A percentile compares a stretch with the other conserved stretches of the same genome.
These are phyloP conservation scores for Funneliformis caledonium DNA, from an alignment of 371 early-diverging fungal genomes.

Conservation along the genomic window DNA sequence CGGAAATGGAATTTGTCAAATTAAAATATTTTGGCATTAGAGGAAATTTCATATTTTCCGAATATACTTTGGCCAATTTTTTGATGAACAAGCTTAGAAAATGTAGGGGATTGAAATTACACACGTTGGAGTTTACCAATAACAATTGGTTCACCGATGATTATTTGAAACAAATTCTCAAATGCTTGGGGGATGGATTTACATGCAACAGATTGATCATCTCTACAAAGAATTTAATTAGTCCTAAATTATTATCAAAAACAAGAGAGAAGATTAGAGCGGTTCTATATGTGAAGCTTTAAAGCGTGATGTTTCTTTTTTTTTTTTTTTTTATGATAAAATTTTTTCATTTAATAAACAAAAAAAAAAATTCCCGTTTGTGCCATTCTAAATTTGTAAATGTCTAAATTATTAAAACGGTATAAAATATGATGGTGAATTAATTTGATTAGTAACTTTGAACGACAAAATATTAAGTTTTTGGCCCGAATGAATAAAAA, in stretches of 20 bases:
- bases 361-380: too few species aligned
- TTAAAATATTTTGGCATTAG: neutral
- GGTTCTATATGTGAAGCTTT: neutral
- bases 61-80: neutral
- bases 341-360: too few species aligned
- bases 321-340: too few species aligned
- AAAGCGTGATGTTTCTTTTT: too few species aligned
- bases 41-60: neutral
- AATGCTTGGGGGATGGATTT: neutral
- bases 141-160: neutral
- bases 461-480: too few species aligned
- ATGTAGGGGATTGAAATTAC: too few species aligned
- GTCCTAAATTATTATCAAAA: neutral
- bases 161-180: neutral
- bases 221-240: too few species aligned
- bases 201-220: neutral
- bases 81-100: neutral
- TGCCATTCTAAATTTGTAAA: too few species aligned
- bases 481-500: too few species aligned
- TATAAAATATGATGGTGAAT: too few species aligned
- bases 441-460: too few species aligned
- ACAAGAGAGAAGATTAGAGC: neutral
- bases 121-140: neutral
- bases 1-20: neutral
- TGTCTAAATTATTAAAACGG: too few species aligned